phyloP scores from a whole-genome alignment of 2,329 filamentous ascomycete genomes.

The Huntiella omanensis region DNA sequence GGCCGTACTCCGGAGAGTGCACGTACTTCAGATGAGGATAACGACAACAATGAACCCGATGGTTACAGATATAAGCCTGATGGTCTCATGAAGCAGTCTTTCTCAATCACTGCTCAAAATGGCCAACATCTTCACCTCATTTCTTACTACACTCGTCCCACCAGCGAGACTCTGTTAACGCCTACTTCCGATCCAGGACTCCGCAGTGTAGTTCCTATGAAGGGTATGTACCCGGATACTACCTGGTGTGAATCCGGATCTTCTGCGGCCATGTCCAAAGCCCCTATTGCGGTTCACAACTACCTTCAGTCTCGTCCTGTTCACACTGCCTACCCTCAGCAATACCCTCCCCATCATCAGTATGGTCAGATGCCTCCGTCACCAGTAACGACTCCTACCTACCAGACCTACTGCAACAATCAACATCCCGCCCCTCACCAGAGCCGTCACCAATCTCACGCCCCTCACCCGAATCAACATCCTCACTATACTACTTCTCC shows the following conservation, averaged over 20 bases:
- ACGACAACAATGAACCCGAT: conserved; percentile 68
- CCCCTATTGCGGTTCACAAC: conserved; percentile 39
- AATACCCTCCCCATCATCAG: conserved; percentile 20
- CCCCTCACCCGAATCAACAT: conserved; percentile 16
- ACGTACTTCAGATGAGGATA: conserved; percentile 67
- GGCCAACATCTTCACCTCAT: conserved; percentile 89
- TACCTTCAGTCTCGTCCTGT: conserved; percentile 15
- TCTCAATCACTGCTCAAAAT: conserved; percentile 87
- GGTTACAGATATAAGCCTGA: conserved; percentile 92
- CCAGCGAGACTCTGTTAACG: conserved; percentile 54
- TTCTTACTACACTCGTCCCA: conserved; percentile 78
- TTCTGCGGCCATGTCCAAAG: conserved; percentile 61
- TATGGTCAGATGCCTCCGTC: conserved; percentile 23
- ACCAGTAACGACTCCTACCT: conserved; percentile 35
- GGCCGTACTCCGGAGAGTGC: conserved; percentile 72
- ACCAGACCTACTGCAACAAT: conserved; percentile 21
- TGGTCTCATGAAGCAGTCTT: conserved; percentile 97
- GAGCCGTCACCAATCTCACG: conserved; percentile 10
- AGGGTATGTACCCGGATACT: conserved; percentile 95
- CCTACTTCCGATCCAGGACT: conserved; percentile 66
- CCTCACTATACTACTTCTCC: conserved; percentile 16
- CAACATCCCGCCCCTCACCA: conserved; percentile 13
- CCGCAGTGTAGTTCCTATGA: conserved; percentile 66
- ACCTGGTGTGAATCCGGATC: conserved; percentile 72
- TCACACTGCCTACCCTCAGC: conserved; percentile 19